phyloP scores from a whole-genome alignment of 2,329 filamentous ascomycete species.

The Teratosphaeria gauchensis region DNA sequence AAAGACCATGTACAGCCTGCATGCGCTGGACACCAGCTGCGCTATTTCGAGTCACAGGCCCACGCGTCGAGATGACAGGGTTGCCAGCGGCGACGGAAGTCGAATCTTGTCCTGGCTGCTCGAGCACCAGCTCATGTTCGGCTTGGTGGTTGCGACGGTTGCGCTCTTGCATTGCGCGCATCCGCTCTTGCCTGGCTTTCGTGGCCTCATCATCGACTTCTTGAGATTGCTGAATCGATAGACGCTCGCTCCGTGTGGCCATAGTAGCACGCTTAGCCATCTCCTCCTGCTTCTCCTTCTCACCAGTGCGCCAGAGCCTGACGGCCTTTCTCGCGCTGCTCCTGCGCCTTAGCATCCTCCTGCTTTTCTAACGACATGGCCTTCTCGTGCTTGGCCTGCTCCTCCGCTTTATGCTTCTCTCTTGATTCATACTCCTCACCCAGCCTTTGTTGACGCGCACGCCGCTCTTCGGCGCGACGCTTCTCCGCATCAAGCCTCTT shows the following conservation, averaged over 20 bases:
- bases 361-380: background rate
- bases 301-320: background rate
- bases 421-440: background rate
- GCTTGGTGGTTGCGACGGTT: constrained; percentile 4
- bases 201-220: constrained; percentile 1
- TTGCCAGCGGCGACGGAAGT: too few relatives aligned
- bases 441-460: background rate
- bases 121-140: background rate
- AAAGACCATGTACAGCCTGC: background rate
- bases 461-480: background rate
- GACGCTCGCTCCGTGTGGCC: background rate
- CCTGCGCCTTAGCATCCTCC: background rate
- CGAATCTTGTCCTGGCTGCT: background rate
- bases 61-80: background rate
- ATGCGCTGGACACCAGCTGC: constrained; percentile 2
- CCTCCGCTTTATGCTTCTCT: background rate
- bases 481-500: background rate
- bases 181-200: constrained; percentile 5
- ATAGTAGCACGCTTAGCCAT: background rate
- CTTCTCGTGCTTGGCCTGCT: background rate
- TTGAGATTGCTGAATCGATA: background rate
- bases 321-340: background rate
- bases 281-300: background rate
- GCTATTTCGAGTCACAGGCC: constrained; percentile 6
- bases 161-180: constrained; percentile 5